Base-by-base conservation (phyloP, 495 filamentous ascomycete species). In the Xanthoparmelia taractica region DNA sequence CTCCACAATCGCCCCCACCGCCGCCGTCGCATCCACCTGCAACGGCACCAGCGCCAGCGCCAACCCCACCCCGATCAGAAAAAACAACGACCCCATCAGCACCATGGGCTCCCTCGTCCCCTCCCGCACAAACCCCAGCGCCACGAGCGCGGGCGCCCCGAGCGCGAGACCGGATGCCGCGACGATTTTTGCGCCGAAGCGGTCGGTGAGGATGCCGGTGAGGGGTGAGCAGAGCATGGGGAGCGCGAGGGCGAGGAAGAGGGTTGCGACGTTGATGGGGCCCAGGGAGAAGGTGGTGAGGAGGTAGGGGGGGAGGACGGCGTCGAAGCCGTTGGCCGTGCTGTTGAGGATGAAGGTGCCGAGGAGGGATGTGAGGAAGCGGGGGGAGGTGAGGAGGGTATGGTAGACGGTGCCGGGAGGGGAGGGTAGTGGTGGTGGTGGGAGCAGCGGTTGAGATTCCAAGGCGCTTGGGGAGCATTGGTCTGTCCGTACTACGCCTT, bases 1-100 rank as follows among this genome's bases (percentile, higher is more conserved):
- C 50, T 76, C 60, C 58, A 85, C 80, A 56, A 84, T 78, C 10
- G 75, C 80, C 38, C 82, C 75, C 11, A 87, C 85, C 5, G 84
- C 77, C 31, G 84, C 81, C 45, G 75, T 74, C 27, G 82, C 77
- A 66, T 91, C 89, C 0, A 86, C 86, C 77, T 88, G 82, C n/a
- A 90, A 71, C 1, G 87, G 82, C 0, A 85, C 77, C 57, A 84
- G 77, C 3, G 80, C 71, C 5, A 87, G 66, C 0, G 81, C 77
- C 0, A 90, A 56, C 3, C 77, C 74, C 11, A 81, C 31, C 0
- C 90, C 89, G 11, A 87, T 67, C 0, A 87, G 66, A 2, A 73
- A 73, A 20, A 92, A 76, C n/a, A 91, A 68, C 1, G 80, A 82
- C 61, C 85, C 87, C 6, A 92, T 73, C 2, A 91, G 68, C 4